These are phyloP conservation scores for Pleurotus salmoneostramineus DNA, from an alignment of 768 basidiomycete species.

Conservation along the genomic window DNA sequence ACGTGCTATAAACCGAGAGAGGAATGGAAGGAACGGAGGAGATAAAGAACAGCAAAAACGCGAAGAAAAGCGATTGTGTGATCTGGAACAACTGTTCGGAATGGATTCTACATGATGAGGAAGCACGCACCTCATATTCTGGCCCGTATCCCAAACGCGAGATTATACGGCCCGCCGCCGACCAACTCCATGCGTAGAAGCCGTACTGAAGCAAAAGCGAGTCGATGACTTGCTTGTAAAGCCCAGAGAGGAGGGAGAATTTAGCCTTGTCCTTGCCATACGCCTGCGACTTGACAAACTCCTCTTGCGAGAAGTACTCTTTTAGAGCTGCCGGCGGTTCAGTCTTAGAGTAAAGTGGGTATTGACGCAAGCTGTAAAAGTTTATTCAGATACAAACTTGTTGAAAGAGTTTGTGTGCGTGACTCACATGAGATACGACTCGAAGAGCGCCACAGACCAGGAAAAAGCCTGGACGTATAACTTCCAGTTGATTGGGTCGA, in stretches of 20 bases:
- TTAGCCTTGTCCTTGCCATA: slow-evolving; percentile 91
- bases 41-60: slow-evolving; percentile 59
- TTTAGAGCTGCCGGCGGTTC: slow-evolving; percentile 70
- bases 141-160: slow-evolving; percentile 59
- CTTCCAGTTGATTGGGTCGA: slow-evolving; percentile 78
- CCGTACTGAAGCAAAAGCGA: slow-evolving; percentile 70
- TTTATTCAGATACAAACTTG: neutral
- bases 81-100: slow-evolving; percentile 47
- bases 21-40: slow-evolving; percentile 73
- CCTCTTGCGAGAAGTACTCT: slow-evolving; percentile 60
- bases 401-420: no score
- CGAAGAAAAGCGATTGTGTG: slow-evolving; percentile 76
- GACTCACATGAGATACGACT: slow-evolving; percentile 82
- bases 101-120: no score
- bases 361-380: slow-evolving; percentile 64
- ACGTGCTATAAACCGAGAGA: slow-evolving; percentile 80
- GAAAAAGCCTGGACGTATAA: slow-evolving; percentile 75
- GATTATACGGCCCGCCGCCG: slow-evolving; percentile 45
- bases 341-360: slow-evolving; percentile 76
- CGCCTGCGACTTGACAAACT: slow-evolving; percentile 84
- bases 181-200: slow-evolving; percentile 84
- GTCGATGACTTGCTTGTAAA: slow-evolving; percentile 72
- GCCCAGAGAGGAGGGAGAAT: slow-evolving; percentile 69
- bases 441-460: slow-evolving; percentile 78
- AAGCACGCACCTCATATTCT: slow-evolving; percentile 64